phyloP scores from a whole-genome alignment of 2,329 filamentous ascomycete species.

The Calonectria crousiana region DNA sequence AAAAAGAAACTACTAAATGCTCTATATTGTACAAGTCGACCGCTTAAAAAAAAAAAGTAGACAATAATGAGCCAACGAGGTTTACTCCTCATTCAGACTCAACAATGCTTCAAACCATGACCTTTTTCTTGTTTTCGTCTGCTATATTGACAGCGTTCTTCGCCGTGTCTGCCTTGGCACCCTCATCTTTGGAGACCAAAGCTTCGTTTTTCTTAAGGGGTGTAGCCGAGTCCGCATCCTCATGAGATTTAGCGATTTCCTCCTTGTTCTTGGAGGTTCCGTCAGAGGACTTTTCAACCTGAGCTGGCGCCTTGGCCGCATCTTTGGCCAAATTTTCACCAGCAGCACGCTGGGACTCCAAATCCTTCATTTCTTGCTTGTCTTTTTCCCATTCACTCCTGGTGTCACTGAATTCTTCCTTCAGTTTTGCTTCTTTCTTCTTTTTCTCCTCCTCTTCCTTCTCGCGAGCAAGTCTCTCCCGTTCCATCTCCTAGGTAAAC shows the following conservation, averaged over 20 bases:
- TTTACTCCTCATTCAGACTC: neutral
- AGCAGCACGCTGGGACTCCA: conserved; percentile 52
- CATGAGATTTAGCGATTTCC: conserved; percentile 18
- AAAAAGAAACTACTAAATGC: conserved; percentile 4
- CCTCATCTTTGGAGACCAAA: conserved; percentile 9
- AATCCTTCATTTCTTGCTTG: conserved; percentile 80
- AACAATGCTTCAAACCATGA: conserved; percentile 28
- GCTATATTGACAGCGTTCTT: conserved; percentile 17
- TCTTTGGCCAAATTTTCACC: conserved; percentile 31
- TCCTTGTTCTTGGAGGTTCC: neutral
- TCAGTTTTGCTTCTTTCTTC: conserved; percentile 78
- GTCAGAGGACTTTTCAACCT: conserved; percentile 53
- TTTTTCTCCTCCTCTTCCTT: conserved; percentile 76
- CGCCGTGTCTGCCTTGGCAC: conserved; percentile 19
- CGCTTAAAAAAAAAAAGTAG: conserved; percentile 18
- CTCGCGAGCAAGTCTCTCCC: conserved; percentile 83
- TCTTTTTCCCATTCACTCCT: conserved; percentile 91
- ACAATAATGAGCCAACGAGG: neutral
- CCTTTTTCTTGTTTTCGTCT: conserved; percentile 23
- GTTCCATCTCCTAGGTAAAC: conserved; percentile 83
- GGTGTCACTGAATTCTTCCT: conserved; percentile 82
- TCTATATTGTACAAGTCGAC: conserved; percentile 37
- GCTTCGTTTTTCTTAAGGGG: conserved; percentile 20
- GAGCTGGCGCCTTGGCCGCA: conserved; percentile 46
- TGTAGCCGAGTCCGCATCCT: conserved; percentile 29